A percentile compares a stretch with the other conserved stretches of the same genome.
Evolutionary conservation across 441 rosid species (phyloP).

Genomic region (Eugenia klotzschiana): DNA sequence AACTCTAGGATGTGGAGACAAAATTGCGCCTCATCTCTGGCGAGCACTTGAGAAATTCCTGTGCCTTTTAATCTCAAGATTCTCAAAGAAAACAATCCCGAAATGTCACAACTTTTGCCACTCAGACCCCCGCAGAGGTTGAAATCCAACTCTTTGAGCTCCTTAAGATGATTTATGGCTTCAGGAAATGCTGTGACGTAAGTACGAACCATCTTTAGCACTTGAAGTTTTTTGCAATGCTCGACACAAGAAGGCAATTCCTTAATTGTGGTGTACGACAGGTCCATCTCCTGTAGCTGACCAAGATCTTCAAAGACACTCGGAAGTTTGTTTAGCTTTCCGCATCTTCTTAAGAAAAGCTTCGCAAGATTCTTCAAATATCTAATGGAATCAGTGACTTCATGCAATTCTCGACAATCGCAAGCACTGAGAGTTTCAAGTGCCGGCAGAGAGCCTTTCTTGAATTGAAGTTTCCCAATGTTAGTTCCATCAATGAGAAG

Average conservation of each 20-base stretch:
- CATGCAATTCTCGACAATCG: not conserved
- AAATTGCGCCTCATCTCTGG: not conserved
- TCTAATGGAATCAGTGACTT: not conserved
- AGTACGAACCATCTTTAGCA: not conserved
- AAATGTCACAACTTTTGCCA: not conserved
- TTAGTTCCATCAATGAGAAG: not conserved
- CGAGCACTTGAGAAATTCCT: not conserved
- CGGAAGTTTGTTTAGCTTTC: rapidly evolving
- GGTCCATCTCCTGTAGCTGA: not conserved
- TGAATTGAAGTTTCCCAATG: not conserved
- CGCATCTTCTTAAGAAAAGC: not conserved
- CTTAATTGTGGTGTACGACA: not conserved
- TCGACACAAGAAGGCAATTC: not conserved
- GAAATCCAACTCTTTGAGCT: not conserved
- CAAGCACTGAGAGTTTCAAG: not conserved
- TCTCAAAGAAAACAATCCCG: not conserved
- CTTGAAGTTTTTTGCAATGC: not conserved
- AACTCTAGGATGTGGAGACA: not conserved
- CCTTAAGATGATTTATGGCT: not conserved
- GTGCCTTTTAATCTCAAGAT: not conserved
- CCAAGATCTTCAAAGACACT: not conserved
- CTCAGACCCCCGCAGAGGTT: not conserved
- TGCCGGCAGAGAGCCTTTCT: not conserved
- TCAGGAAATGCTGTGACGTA: not conserved
- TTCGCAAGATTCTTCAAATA: not conserved